Base-by-base conservation (phyloP, 805 yeast genomes). In the Ogataea thermomethanolica region DNA sequence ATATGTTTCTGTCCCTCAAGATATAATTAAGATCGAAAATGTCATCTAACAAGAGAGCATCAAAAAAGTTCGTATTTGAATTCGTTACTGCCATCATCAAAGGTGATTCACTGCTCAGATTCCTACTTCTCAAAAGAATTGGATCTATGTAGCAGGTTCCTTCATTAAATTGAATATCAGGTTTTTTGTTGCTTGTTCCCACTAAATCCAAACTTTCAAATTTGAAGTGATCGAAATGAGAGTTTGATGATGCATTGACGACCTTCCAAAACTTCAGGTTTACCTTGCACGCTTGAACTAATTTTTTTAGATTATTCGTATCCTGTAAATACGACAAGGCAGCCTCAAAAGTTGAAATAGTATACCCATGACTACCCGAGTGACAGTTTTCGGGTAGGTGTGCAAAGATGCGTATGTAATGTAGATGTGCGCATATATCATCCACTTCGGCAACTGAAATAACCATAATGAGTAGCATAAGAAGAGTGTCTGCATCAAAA, bases 271-370 rank as follows among this genome's bases (percentile, higher is more conserved):
- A 64, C n/a, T 56, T 55, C 30, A 58, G 57, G 57, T 86, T 87
- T 1, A 53, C 54, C 2, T 55, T 55, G 0, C 90, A 77, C 8
- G 66, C 55, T 1, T 51, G 43, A 3, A 62, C 53, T 35, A 83
- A 59, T 3, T 59, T 55, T 1, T 62, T 61, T 7, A 64, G 33
- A 33, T 71, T 72, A 8, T 56, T 58, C 5, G 45, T 38, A 26
- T 70, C 62, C 25, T 62, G 62, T n/a, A 88, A 66, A 53, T 83
- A 91, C 41, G 66, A 76, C 7, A 87, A 54, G 0, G 86, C 95
- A 0, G 89, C 95, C 51, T 89, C 95, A 31, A 89, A 67, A 5
- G 95, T 87, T 32, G 95, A 82, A 10, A 88, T 49, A 1, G 89
- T 81, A 57, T 91, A 91, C 8, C 86, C 95, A 23, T 75, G 59